Evolutionary conservation across 1,284 basidiomycete genomes (phyloP), one percentile per base, ranked within the genome.

Genomic region (Microbotryomycetes sp.): DNA sequence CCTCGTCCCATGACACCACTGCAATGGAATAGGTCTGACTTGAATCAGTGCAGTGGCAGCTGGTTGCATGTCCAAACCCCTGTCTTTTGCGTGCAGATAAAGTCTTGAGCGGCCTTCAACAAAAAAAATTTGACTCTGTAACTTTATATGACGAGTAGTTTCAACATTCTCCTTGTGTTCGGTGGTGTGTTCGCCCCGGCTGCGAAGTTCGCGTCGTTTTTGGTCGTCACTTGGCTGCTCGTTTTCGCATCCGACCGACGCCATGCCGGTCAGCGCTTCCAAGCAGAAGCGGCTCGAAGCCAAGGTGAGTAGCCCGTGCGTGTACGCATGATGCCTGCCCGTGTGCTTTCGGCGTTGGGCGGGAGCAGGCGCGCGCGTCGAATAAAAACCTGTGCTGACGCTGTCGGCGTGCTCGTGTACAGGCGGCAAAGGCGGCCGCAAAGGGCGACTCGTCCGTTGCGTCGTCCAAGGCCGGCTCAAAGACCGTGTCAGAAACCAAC

Each of bases 391-490:
- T 27, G 26, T 15, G 6, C 27, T 18, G 26, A 16, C 47, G 23
- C 15, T 27, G 48, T 3, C 41, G 23, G 45, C n/a, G 21, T 29
- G 9, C 49, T 26, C 29, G 15, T 28, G 18, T 29, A 23, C 30
- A 93, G 78, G 89, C 87, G 48, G 90, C 90, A 64, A 91, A 90
- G 76, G 79, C 76, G 57, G 79, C 84, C 35, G 76, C 79, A n/a
- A 83, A 79, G 64, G 76, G 58, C 46, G 76, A 75, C 52, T 72
- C 75, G 2, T 69, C 75, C 49, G 81, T 54, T 23, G 52, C 83
- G 46, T 78, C 82, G 1, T 80, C 81, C 9, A 80, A 81, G 6
- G 76, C 79, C n/a, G 65, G 63, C 31, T 79, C 79, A n/a, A 79
- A 79, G 70, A 84, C 82, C 60, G 75, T 74, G 71, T 75, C 81